Base-by-base conservation (phyloP, 495 filamentous ascomycete genomes). In the Penicillium cataractarum region DNA sequence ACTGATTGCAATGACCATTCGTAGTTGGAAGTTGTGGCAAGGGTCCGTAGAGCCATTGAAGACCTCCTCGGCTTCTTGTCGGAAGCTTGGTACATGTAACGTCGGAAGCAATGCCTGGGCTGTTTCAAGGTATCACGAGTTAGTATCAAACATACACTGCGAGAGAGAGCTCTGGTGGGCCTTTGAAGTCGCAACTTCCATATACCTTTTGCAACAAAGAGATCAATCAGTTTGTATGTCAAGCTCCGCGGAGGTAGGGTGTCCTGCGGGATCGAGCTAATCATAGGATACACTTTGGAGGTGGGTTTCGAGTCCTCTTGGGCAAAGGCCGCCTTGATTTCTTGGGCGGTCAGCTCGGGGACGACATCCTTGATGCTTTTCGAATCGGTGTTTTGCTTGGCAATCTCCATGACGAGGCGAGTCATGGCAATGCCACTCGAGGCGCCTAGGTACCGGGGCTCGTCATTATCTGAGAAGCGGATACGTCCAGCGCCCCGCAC, bases 391-490 rank as follows among this genome's bases (percentile, higher is more conserved):
- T 91, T 92, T 61, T 90, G 88, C 69, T 94, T 98, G 49, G 93
- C 93, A 68, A 96, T 86, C 71, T 97, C 92, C 87, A 98, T 96
- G 29, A 98, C 90, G 67, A 97, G 78, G 35, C 93, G 86, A 19
- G 93, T 94, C 77, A 98, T 94, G 63, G 91, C 92, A 71, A 96
- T 94, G 61, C 94, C 94, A 72, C 94, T 97, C 12, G 92, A 94
- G 12, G 94, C 88, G 0, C 94, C 94, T 13, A 98, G 82, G 68
- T 93, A 98, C 60, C 93, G 88, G 12, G 92, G 85, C 72, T 95
- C 92, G 66, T 95, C 90, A 49, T 88, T 87, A 62, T 92, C 89
- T 58, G 87, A 84, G 51, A 97, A 86, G 21, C 86, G 87, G 58
- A 97, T 92, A 61, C 92, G 82, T 33, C 92, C 93, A 46, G 90